phyloP scores from a whole-genome alignment of 2,329 filamentous ascomycete species.

The Trichophyton schoenleinii region DNA sequence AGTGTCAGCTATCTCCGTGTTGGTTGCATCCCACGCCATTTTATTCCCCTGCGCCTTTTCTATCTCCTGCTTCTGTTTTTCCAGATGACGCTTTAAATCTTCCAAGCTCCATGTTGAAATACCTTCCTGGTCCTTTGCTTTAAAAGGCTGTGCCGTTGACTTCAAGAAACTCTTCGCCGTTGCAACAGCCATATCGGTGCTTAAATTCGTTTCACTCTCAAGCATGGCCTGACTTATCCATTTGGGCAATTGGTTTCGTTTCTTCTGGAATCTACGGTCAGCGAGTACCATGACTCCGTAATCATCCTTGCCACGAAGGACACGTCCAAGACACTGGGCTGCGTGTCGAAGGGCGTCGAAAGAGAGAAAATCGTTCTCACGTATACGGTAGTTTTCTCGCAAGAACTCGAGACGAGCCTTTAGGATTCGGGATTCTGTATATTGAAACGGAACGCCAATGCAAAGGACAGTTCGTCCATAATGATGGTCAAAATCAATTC shows the following conservation, averaged over 20 bases:
- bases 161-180: conserved; percentile 79
- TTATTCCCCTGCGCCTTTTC: conserved; percentile 54
- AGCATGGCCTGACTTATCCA: conserved; percentile 88
- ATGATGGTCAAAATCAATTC: conserved; percentile 98
- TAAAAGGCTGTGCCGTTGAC: conserved; percentile 85
- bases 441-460: conserved; percentile 96
- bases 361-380: conserved; percentile 92
- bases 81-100: conserved; percentile 58
- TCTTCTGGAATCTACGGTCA: conserved; percentile 86
- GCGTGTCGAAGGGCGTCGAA: conserved; percentile 99
- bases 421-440: conserved; percentile 92
- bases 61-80: conserved; percentile 58
- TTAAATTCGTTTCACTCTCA: conserved; percentile 77
- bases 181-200: conserved; percentile 88
- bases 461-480: conserved; percentile 92
- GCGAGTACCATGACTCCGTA: conserved; percentile 99
- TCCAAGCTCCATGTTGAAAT: conserved; percentile 81
- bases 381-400: conserved; percentile 92
- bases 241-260: conserved; percentile 77
- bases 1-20: not conserved
- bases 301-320: conserved; percentile 91
- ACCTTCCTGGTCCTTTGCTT: conserved; percentile 70
- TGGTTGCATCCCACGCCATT: conserved; percentile 9
- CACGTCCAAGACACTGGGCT: conserved; percentile 87
- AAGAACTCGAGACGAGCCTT: conserved; percentile 92